Evolutionary conservation across 2,329 filamentous ascomycete species (phyloP), one percentile per base, ranked within the genome.

Genomic region (Neurospora crassa): DNA sequence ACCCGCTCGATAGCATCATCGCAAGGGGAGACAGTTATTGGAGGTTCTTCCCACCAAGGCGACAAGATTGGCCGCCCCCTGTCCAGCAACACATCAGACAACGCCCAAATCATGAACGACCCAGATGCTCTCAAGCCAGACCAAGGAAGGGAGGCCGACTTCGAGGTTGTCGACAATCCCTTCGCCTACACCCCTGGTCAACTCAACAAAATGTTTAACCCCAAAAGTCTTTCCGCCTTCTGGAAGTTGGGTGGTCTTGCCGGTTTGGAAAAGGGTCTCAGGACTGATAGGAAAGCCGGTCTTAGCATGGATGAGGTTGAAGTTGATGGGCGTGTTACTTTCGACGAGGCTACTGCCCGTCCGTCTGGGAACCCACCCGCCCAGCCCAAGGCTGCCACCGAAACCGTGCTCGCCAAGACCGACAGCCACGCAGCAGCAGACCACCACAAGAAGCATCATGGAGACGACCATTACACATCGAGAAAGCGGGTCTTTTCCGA

Each of bases 161-260:
- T 96, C 76, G 76, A 88, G 16, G 89, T 95, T 12, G 86, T 90
- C 6, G 85, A 93, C 79, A 97, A 96, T 79, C 91, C 91, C 0
- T 97, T 97, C 77, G 94, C 93, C 18, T 97, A 93, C 78, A 89
- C 90, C 1, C 92, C 92, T 2, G 94, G 94, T 16, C 90, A 96
- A 78, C 84, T 97, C 74, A 91, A 90, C 76, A 97, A 97, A 80
- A 87, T 97, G 82, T 89, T 95, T 73, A 96, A 96, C 78, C 94
- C 94, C 3, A 97, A 97, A 83, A 96, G 89, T 73, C 82, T 97
- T 71, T 84, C 90, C 14, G 94, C 94, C 0, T 97, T 95, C 76
- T 92, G 91, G 77, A 90, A 90, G 16, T 79, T 97, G 5, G 94
- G 94, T 68, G 94, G 94, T 34, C 80, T 97, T 18, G 81, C 81